Evolutionary conservation across 306 rosid genomes (phyloP), one percentile per base, ranked within the genome.

Genomic region (Malus fusca): DNA sequence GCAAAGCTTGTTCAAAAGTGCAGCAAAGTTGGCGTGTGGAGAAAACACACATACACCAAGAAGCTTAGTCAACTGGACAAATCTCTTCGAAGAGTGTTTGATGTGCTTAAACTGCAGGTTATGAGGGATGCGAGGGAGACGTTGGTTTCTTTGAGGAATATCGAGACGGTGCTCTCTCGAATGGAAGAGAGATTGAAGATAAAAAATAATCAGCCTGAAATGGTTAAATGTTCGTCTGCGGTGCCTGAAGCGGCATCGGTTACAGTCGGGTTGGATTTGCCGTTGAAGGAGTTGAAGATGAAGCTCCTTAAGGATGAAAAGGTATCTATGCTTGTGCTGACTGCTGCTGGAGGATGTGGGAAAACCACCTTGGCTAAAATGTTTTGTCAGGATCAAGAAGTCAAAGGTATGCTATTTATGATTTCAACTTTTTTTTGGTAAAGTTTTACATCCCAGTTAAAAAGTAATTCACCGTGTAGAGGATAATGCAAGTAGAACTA

Each of bases 291-390:
- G 86, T 51, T 90, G 88, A 90, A 90, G 88, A 11, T 46, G 51
- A 61, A 59, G 78, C 80, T 87, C 65, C 75, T 88, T 2, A 71
- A 52, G 25, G 73, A 64, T 58, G 80, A 19, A 17, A 15, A 48
- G 8, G 86, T 44, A 3, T 73, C 86, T 0, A 80, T 86, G 71
- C 62, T 77, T 52, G 84, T 83, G 3, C 64, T 90, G 30, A 84
- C 95, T 3, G 89, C 86, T 21, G 37, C 84, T 2, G 83, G 65
- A 22, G 95, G 92, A 58, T 81, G 83, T 0, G 89, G 95, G 35
- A 90, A 88, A 79, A 81, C 92, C 13, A 81, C 95, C 0, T 80
- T 90, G 68, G 89, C 79, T 8, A 75, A 76, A 71, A 81, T 0
- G 70, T 70, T 90, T 31, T 88, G 92, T 69, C 82, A 78, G 58